These are phyloP conservation scores for Trypanosomatidae sp. DNA, from an alignment of 208 protist genomes.

Conservation along the genomic window DNA sequence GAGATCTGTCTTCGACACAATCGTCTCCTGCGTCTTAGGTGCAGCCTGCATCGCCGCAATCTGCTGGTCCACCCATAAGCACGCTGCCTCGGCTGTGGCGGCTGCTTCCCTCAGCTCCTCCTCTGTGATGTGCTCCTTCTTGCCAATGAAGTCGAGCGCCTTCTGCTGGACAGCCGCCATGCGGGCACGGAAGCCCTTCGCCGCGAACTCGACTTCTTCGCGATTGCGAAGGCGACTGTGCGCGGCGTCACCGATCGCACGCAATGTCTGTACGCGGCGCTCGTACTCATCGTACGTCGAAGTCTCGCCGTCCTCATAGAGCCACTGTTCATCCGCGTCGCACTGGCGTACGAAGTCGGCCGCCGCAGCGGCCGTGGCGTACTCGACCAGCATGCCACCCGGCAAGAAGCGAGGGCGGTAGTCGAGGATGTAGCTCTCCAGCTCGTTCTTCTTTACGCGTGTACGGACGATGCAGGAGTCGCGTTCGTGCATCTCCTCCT, in stretches of 20 bases:
- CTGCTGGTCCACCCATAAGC: slow-evolving; percentile 53
- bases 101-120: slow-evolving; percentile 69
- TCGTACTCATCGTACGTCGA: slow-evolving; percentile 70
- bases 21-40: slow-evolving; percentile 47
- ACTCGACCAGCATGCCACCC: slow-evolving; percentile 69
- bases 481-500: slow-evolving; percentile 76
- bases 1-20: slow-evolving; percentile 36
- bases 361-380: slow-evolving; percentile 49
- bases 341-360: slow-evolving; percentile 60
- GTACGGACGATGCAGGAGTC: slow-evolving; percentile 69
- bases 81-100: slow-evolving; percentile 51
- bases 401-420: slow-evolving; percentile 63
- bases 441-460: slow-evolving; percentile 88
- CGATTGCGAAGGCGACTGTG: slow-evolving; percentile 45
- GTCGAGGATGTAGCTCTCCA: slow-evolving; percentile 92
- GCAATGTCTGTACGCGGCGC: slow-evolving; percentile 66
- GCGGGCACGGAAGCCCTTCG: slow-evolving; percentile 41
- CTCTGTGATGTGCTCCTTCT: slow-evolving; percentile 75
- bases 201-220: slow-evolving; percentile 68
- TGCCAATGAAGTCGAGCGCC: slow-evolving; percentile 59
- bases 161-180: slow-evolving; percentile 38
- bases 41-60: slow-evolving; percentile 37
- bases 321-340: slow-evolving; percentile 84
- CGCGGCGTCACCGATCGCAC: slow-evolving; percentile 81
- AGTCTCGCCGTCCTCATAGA: slow-evolving; percentile 88